Evolutionary conservation across 2,329 filamentous ascomycete species (phyloP).

Genomic region (Alternaria arborescens): DNA sequence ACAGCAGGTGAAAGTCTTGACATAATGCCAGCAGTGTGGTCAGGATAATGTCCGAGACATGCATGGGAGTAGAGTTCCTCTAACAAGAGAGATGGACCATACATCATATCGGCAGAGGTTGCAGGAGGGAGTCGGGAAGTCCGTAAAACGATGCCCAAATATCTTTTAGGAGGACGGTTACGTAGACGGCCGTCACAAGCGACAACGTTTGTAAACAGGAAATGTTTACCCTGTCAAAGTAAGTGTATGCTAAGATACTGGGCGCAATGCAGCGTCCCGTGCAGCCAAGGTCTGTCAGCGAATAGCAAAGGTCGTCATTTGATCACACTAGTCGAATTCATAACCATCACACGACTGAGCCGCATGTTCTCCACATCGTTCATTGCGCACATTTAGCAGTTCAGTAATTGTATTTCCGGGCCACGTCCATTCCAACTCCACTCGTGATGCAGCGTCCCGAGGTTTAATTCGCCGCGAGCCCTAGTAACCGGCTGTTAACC

Average conservation of each 20-base stretch:
- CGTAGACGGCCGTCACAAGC: background rate
- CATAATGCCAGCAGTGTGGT: background rate
- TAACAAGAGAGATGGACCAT: background rate
- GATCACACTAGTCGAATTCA: slow-evolving; percentile 6
- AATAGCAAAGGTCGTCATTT: slow-evolving; percentile 2
- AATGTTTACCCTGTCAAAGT: background rate
- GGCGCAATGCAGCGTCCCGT: background rate
- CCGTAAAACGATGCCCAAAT: slow-evolving; percentile 1
- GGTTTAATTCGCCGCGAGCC: slow-evolving; percentile 37
- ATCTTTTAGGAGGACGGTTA: background rate
- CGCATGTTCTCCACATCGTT: slow-evolving; percentile 21
- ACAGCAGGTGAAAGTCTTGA: background rate
- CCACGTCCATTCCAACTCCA: background rate
- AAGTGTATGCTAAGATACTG: background rate
- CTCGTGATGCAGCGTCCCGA: slow-evolving; percentile 22
- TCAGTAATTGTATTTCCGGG: slow-evolving; percentile 24
- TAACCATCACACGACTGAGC: slow-evolving; percentile 17
- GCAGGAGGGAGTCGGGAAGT: background rate
- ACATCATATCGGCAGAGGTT: background rate
- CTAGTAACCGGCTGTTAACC: slow-evolving; percentile 33
- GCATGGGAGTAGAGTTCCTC: background rate
- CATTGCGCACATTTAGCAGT: slow-evolving; percentile 12
- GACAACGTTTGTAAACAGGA: background rate
- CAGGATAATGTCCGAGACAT: background rate
- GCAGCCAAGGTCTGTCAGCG: background rate